Conservation (phyloP, 257 asterid genomes). For the Petunia secreta region DNA sequence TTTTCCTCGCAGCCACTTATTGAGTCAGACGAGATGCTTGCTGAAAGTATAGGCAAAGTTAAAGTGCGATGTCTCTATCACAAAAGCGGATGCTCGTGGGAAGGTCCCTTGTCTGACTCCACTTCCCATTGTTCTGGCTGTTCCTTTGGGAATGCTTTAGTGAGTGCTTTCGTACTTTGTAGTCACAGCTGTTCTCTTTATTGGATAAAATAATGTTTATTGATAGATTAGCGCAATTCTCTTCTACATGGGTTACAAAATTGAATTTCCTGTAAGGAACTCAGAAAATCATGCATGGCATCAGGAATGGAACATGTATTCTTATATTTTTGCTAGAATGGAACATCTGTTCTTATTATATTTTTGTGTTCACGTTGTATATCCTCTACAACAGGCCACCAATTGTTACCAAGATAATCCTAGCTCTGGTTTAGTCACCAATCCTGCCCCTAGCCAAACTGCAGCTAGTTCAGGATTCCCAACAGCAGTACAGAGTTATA, state of each 20-base stretch:
- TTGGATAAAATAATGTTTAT: no score
- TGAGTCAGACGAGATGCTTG: constrained; percentile 69
- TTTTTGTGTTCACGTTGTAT: constrained; percentile 57
- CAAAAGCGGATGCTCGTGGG: constrained; percentile 95
- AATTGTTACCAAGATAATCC: constrained; percentile 42
- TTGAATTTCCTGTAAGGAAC: neutral
- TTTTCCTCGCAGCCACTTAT: constrained; percentile 62
- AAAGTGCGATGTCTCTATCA: constrained; percentile 82
- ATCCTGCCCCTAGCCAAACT: constrained; percentile 46
- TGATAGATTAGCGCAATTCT: no score
- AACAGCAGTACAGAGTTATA: constrained; percentile 79
- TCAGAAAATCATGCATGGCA: no score
- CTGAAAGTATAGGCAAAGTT: constrained; percentile 81
- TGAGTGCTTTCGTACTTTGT: constrained; percentile 46
- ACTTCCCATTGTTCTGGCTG: constrained; percentile 76
- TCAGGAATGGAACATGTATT: no score
- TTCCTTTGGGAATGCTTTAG: constrained; percentile 81
- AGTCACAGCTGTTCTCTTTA: no score
- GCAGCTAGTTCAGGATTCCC: constrained; percentile 49
- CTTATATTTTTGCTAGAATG: no score
- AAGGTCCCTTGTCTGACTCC: constrained; percentile 75
- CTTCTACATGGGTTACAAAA: no score
- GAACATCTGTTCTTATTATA: neutral
- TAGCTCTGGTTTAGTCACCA: constrained; percentile 47
- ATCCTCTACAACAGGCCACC: constrained; percentile 62